phyloP scores from a whole-genome alignment of 371 early-diverging fungal species.

The Syncephalastrum racemosum region DNA sequence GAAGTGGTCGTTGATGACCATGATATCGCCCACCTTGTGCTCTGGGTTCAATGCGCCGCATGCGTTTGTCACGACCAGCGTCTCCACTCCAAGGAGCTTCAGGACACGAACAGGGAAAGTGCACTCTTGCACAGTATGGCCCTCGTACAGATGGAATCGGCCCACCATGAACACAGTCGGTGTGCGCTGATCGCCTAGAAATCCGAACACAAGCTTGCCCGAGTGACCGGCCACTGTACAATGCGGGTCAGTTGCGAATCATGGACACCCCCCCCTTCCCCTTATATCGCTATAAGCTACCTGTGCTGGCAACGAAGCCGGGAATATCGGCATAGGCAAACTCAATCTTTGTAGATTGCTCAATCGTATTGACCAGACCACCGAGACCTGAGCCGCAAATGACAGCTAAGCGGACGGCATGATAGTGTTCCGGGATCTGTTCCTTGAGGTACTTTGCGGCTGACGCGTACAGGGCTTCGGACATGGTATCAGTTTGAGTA shows the following conservation, averaged over 20 bases:
- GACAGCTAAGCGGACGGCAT: conserved; percentile 68
- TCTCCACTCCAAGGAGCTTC: conserved; percentile 77
- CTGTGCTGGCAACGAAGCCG: conserved; percentile 83
- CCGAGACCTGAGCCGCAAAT: conserved; percentile 94
- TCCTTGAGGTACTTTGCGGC: conserved; percentile 26
- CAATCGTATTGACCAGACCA: conserved; percentile 78
- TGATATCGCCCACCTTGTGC: conserved; percentile 86
- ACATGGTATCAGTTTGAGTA: conserved; percentile 6
- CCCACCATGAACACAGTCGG: conserved; percentile 86
- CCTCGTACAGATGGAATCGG: conserved; percentile 89
- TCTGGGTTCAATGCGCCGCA: conserved; percentile 84
- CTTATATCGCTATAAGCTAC: conserved; percentile 44
- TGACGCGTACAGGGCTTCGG: conserved; percentile 30
- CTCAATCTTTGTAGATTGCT: conserved; percentile 55
- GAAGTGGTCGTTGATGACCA: conserved; percentile 88
- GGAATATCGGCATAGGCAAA: conserved; percentile 85
- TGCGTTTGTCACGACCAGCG: conserved; percentile 90
- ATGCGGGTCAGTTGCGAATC: not conserved
- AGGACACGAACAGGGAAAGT: conserved; percentile 91
- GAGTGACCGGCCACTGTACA: conserved; percentile 80
- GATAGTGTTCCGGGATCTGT: conserved; percentile 34
- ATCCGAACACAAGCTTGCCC: conserved; percentile 91
- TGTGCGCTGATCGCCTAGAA: conserved; percentile 65
- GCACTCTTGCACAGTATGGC: conserved; percentile 73
- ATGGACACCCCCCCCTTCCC: not conserved